Conservation (phyloP, 2,329 filamentous ascomycete species). For the Xylariaceae sp. region DNA sequence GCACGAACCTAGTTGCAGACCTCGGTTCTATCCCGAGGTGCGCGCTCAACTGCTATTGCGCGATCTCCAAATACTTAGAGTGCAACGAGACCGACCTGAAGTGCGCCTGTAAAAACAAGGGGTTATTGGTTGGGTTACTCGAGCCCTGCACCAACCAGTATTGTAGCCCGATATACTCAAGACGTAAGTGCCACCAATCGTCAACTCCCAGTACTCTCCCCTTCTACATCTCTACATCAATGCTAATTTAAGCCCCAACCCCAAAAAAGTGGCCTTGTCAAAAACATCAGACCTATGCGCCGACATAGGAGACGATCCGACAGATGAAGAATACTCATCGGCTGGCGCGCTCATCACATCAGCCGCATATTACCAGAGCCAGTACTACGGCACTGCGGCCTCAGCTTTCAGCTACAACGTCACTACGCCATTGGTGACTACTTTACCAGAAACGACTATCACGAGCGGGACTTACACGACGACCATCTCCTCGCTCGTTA, state of each 20-base stretch:
- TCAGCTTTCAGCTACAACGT: not conserved
- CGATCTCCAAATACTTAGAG: not conserved
- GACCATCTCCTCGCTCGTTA: not conserved
- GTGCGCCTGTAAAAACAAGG: not conserved
- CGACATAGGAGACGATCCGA: not conserved
- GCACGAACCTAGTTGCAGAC: too few species aligned
- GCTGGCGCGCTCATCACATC: not conserved
- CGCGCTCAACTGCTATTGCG: not conserved
- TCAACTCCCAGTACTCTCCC: not conserved
- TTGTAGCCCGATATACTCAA: not conserved
- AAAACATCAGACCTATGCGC: not conserved
- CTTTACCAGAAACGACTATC: not conserved
- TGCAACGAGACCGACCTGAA: not conserved
- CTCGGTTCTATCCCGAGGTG: too few species aligned
- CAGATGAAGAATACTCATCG: not conserved
- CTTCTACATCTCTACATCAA: too few species aligned
- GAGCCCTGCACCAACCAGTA: not conserved
- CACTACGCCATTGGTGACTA: not conserved
- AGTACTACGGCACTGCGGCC: not conserved
- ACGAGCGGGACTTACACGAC: not conserved
- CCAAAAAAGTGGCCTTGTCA: not conserved
- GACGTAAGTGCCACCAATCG: not conserved
- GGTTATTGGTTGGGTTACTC: not conserved
- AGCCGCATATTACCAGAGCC: not conserved
- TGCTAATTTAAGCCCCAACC: not conserved